Base-by-base conservation (phyloP, 169 alveolate species). In the Eimeria falciformis region DNA sequence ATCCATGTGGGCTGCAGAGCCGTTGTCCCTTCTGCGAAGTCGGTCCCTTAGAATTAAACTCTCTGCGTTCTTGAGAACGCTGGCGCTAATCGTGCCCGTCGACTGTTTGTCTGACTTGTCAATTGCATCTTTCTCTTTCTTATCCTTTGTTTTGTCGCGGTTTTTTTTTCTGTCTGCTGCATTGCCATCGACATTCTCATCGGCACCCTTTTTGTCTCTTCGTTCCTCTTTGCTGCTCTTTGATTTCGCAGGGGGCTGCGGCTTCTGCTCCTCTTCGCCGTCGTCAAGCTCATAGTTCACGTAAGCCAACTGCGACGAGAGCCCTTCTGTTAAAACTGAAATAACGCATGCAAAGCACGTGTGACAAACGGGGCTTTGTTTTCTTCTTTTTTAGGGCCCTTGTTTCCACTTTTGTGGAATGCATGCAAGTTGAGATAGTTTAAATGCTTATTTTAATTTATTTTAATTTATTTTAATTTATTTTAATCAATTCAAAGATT, bases 251-350 rank as follows among this genome's bases (percentile, higher is more conserved):
- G 50, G 62, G 18, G 47, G 40, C 12, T 2, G 50, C 53, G 40
- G 69, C 14, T 25, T 12, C 81, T 43, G 7, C 18, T n/a, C 33
- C 78, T 89, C 89, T 40, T 73, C 93, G 37, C 43, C 93, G 23
- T 73, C 93, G 5, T 89, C 82, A 47, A 89, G 69, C 47, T 89
- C 93, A 55, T 71, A 73, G 7, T 85, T 46, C 58, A 89, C 93
- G 33, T 89, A 62, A 11, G 71, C 68, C 71, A 89, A 40, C 7
- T 9, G 50, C 33, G 55, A 40, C 37, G 81, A 58, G 27, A 73
- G 25, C 18, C 65, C 79, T 27, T 73, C 93, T 17, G 93, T 89
- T 55, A 89, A 27, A 7, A 89, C 93, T 73, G 88, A 27, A 45
- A 9, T 29, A 23, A 18, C 27, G 14, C 40, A 33, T 33, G 40